Percentiles rank a stretch among this genome's conserved stretches.
Evolutionary conservation across 805 yeast genomes (phyloP).

Genomic region (Kregervanrija pseudodelftensis): DNA sequence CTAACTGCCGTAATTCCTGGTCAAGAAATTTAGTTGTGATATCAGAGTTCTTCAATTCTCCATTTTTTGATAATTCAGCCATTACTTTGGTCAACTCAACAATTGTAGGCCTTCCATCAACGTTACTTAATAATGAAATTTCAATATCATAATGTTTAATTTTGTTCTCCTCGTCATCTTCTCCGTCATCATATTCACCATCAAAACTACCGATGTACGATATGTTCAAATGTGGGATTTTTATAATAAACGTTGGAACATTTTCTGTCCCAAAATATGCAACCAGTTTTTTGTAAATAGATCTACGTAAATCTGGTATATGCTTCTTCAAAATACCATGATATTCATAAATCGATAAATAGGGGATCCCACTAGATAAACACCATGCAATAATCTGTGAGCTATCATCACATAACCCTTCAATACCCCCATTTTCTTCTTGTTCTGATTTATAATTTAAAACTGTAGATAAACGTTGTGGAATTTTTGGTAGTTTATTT

Average conservation of each 20-base stretch:
- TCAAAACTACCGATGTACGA: conserved; percentile 35
- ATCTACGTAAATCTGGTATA: conserved; percentile 48
- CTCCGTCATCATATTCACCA: conserved; percentile 25
- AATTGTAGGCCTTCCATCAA: conserved; percentile 86
- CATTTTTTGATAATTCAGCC: conserved; percentile 61
- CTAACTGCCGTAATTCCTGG: conserved; percentile 62
- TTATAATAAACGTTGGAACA: conserved; percentile 55
- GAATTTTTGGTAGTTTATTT: conserved; percentile 62
- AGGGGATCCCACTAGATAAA: conserved; percentile 75
- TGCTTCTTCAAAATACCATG: conserved; percentile 58
- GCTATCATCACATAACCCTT: conserved; percentile 69
- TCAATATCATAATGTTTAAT: conserved; percentile 42
- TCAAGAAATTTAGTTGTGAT: conserved; percentile 72
- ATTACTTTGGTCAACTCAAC: conserved; percentile 83
- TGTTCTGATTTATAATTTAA: conserved; percentile 65
- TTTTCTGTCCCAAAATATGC: conserved; percentile 68
- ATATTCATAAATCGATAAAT: conserved; percentile 69
- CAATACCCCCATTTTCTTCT: conserved; percentile 84
- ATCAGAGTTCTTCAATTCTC: conserved; percentile 56
- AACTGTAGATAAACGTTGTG: conserved; percentile 70
- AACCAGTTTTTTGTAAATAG: conserved; percentile 51
- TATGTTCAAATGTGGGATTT: conserved; percentile 60
- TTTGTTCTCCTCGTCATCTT: conserved; percentile 12
- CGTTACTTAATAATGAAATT: conserved; percentile 58
- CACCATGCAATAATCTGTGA: conserved; percentile 84